A percentile compares a stretch with the other conserved stretches of the same genome.
phyloP scores from a whole-genome alignment of 495 filamentous ascomycete genomes.

The Hypoxylon rickii region DNA sequence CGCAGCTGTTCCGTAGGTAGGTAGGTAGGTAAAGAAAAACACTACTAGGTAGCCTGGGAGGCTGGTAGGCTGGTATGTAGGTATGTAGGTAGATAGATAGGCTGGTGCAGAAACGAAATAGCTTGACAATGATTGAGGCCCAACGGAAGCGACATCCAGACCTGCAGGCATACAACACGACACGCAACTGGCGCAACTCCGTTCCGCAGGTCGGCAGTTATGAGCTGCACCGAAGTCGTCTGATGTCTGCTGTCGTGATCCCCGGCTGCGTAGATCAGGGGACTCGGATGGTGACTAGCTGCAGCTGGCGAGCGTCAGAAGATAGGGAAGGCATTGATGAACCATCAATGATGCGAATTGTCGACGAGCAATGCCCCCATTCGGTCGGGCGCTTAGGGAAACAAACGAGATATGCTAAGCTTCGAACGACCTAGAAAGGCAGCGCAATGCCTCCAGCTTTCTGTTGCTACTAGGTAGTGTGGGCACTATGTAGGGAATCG shows the following conservation, averaged over 20 bases:
- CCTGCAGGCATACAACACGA: conserved; percentile 14
- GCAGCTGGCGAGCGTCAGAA: conserved; percentile 27
- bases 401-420: conserved; percentile 1
- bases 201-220: no score
- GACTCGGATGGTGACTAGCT: conserved; percentile 35
- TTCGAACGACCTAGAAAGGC: no score
- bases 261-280: conserved; percentile 40
- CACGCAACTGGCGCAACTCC: no score
- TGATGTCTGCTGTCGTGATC: conserved; percentile 8
- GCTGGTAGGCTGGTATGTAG: no score
- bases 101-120: conserved; percentile 17
- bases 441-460: no score
- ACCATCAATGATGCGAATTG: conserved; percentile 11
- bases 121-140: conserved; percentile 13
- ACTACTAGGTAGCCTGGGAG: no score
- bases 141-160: conserved; percentile 7
- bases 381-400: conserved; percentile 13
- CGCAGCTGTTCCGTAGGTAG: no score
- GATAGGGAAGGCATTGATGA: conserved; percentile 26
- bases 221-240: conserved; percentile 11
- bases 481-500: neutral
- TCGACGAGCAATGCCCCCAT: conserved; percentile 13
- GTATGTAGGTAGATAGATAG: no score
- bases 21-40: no score
- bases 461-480: no score